Evolutionary conservation across 2,329 filamentous ascomycete genomes (phyloP), one percentile per base, ranked within the genome.

Genomic region (Aspergillus clavatus): DNA sequence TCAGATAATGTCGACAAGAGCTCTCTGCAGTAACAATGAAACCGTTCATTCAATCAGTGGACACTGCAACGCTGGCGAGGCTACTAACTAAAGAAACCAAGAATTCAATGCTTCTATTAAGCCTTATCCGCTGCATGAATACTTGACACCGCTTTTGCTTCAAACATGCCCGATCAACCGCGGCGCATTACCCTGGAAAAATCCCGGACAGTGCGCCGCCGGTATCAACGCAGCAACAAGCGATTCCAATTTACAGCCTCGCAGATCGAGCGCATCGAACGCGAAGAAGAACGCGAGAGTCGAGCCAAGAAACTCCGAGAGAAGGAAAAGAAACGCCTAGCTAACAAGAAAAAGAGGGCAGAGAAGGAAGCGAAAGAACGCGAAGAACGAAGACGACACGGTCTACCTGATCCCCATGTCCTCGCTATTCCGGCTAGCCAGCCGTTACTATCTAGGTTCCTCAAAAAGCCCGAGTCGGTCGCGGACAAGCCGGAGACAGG

Each of bases 211-310:
- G 65, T 68, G 27, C 65, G 64, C 37, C 66, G 66, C 43, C 59
- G 59, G 38, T 68, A 66, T 46, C 66, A 68, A 41, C 63, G 65
- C 48, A 66, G 62, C 51, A 62, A 66, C 55, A 63, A 67, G 44
- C 58, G 58, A 12, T 59, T 67, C 42, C 48, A 58, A 28, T 68
- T 67, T 44, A 63, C 59, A 10, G 57, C 62, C 4, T 60, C 64
- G 2, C 59, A 68, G 44, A 60, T 68, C n/a, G 58, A 56, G 22
- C 58, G 60, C 11, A 65, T 68, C 37, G 69, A 72, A 36, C 67
- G 70, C 37, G 67, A 72, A 38, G 65, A 73, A 45, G 65, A 70
- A 24, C 63, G 66, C 28, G 62, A 70, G 39, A 58, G 61, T 8
- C 63, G 64, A 36, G 71, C 69, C 0, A 66, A 72, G 50, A 67